Percentiles rank a stretch among this genome's conserved stretches.
phyloP scores from a whole-genome alignment of 768 basidiomycete genomes.

The Amanita muscaria region DNA sequence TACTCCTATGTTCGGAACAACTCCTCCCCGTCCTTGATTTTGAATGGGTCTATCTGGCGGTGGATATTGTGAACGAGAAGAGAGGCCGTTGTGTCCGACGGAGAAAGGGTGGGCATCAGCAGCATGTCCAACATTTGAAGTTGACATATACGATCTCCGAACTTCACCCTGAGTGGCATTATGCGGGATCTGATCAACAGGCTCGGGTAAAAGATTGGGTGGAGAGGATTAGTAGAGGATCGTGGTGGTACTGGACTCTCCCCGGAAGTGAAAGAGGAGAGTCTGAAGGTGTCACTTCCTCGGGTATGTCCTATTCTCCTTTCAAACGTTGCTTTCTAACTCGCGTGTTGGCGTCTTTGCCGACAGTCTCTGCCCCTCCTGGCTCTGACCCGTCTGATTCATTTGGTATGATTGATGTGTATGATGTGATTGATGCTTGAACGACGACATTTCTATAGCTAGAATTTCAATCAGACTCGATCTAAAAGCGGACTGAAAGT shows the following conservation, averaged over 20 bases:
- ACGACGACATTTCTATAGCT: not conserved
- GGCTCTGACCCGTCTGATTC: not conserved
- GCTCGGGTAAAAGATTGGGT: too few species aligned
- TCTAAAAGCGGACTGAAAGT: too few species aligned
- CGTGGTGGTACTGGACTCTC: too few species aligned
- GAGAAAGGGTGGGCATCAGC: conserved; percentile 39
- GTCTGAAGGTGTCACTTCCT: not conserved
- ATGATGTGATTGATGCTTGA: not conserved
- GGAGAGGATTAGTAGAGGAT: too few species aligned
- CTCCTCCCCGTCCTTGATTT: too few species aligned
- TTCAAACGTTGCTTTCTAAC: conserved; percentile 4
- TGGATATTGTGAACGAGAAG: too few species aligned
- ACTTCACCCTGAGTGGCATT: too few species aligned
- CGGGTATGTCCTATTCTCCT: not conserved
- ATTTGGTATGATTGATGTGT: not conserved
- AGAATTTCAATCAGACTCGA: too few species aligned
- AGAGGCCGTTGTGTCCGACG: conserved; percentile 31
- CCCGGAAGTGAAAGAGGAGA: not conserved
- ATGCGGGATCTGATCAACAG: too few species aligned
- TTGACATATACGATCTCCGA: conserved; percentile 11
- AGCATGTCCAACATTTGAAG: conserved; percentile 30
- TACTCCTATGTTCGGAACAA: too few species aligned
- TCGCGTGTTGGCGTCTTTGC: not conserved
- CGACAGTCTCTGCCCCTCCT: not conserved
- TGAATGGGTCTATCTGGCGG: not conserved